Conservation (phyloP, 306 rosid genomes). For the Prosopis cineraria region DNA sequence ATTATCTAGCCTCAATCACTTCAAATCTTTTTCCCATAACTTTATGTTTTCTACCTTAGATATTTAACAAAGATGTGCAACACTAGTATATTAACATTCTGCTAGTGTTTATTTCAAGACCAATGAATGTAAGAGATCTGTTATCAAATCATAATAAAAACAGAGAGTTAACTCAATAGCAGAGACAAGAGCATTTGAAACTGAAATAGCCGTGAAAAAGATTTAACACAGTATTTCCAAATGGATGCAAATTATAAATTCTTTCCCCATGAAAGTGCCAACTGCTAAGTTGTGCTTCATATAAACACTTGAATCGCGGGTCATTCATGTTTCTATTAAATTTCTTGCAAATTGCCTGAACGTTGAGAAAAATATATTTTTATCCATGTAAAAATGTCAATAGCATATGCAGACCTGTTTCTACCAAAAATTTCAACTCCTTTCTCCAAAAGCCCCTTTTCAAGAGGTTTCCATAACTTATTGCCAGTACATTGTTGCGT, state of each 20-base stretch:
- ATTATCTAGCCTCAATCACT: not conserved
- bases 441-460: slow-evolving; percentile 85
- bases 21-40: not conserved
- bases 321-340: slow-evolving; percentile 11
- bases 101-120: slow-evolving; percentile 10
- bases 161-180: not conserved
- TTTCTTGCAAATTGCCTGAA: not conserved
- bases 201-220: slow-evolving; percentile 16
- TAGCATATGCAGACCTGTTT: slow-evolving; percentile 69
- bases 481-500: slow-evolving; percentile 65
- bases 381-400: too few relatives aligned
- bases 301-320: not conserved
- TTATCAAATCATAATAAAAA: not conserved
- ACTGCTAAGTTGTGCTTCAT: not conserved
- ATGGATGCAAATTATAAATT: slow-evolving; percentile 26
- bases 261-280: slow-evolving; percentile 21
- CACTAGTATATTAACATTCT: not conserved
- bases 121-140: slow-evolving; percentile 9
- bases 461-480: slow-evolving; percentile 83
- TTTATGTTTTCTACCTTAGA: not conserved
- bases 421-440: slow-evolving; percentile 89
- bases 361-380: too few relatives aligned
- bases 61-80: not conserved
- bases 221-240: slow-evolving; percentile 13
- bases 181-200: slow-evolving; percentile 29